These are phyloP conservation scores for Claviceps sp. DNA, from an alignment of 2,329 filamentous ascomycete genomes.

Conservation along the genomic window DNA sequence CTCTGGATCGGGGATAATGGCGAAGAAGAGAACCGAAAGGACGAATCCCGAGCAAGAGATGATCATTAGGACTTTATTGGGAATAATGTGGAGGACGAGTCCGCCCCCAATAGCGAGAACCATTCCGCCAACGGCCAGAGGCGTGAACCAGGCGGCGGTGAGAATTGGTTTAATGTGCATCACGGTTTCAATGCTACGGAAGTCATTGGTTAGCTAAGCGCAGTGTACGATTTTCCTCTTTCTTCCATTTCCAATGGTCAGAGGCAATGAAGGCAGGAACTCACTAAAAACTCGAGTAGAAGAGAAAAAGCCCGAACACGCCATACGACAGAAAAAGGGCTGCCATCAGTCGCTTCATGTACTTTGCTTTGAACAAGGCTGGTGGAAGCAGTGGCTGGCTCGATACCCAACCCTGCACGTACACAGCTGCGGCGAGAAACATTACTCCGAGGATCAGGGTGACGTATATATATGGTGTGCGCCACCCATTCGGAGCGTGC, in stretches of 20 bases:
- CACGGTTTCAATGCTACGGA: constrained; percentile 41
- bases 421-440: constrained; percentile 46
- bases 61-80: constrained; percentile 48
- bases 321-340: constrained; percentile 56
- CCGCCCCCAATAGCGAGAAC: constrained; percentile 50
- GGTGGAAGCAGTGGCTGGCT: constrained; percentile 54
- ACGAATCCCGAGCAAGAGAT: constrained; percentile 49
- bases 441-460: constrained; percentile 50
- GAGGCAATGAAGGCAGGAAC: constrained; percentile 10
- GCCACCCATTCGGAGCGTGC: constrained; percentile 56
- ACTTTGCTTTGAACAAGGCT: constrained; percentile 55
- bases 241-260: background rate
- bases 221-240: background rate
- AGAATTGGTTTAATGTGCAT: constrained; percentile 46
- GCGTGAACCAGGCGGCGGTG: constrained; percentile 55
- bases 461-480: constrained; percentile 57
- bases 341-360: constrained; percentile 50
- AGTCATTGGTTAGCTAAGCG: background rate
- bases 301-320: constrained; percentile 52
- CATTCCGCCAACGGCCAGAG: constrained; percentile 54
- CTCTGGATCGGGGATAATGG: constrained; percentile 43
- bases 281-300: constrained; percentile 58
- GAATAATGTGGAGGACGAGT: constrained; percentile 52
- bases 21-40: constrained; percentile 46
- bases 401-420: constrained; percentile 60